Evolutionary conservation across 1,139 yeast genomes (phyloP).

Genomic region (Arxiozyma telluris): DNA sequence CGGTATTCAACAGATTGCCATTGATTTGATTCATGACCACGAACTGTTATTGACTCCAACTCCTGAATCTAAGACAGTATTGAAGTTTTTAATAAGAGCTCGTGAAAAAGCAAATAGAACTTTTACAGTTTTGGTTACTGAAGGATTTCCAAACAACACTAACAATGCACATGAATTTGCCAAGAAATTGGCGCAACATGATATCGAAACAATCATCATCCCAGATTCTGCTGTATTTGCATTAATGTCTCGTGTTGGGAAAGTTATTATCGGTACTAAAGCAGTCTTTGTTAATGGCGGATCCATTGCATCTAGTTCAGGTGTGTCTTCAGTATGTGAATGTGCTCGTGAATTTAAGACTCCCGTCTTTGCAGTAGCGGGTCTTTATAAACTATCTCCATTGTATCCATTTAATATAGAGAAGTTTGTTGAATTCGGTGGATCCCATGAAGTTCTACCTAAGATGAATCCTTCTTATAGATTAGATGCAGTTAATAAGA

Average conservation of each 20-base stretch:
- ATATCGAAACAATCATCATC: slow-evolving; percentile 81
- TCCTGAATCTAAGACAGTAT: slow-evolving; percentile 82
- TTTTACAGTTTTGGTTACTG: slow-evolving; percentile 88
- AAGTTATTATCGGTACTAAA: slow-evolving; percentile 85
- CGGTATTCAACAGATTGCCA: slow-evolving; percentile 81
- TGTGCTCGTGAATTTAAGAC: slow-evolving; percentile 92
- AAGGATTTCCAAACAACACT: slow-evolving; percentile 83
- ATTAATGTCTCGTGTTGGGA: slow-evolving; percentile 94
- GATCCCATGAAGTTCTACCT: slow-evolving; percentile 41
- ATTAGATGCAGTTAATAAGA: slow-evolving; percentile 84
- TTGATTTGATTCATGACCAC: slow-evolving; percentile 89
- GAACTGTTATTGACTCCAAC: slow-evolving; percentile 90
- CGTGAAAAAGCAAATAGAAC: slow-evolving; percentile 65
- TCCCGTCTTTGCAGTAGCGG: slow-evolving; percentile 93
- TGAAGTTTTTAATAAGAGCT: slow-evolving; percentile 79
- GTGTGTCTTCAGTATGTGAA: slow-evolving; percentile 88
- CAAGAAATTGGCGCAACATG: slow-evolving; percentile 67
- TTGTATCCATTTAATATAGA: slow-evolving; percentile 88
- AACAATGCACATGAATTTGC: slow-evolving; percentile 72
- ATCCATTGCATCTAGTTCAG: slow-evolving; percentile 69
- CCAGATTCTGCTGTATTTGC: slow-evolving; percentile 94
- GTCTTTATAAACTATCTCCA: slow-evolving; percentile 87
- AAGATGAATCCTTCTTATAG: slow-evolving; percentile 33
- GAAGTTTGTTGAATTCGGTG: slow-evolving; percentile 85
- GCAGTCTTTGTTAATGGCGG: slow-evolving; percentile 97